These are phyloP conservation scores for Hanseniaspora lachancei DNA, from an alignment of 805 yeast species.

Conservation along the genomic window DNA sequence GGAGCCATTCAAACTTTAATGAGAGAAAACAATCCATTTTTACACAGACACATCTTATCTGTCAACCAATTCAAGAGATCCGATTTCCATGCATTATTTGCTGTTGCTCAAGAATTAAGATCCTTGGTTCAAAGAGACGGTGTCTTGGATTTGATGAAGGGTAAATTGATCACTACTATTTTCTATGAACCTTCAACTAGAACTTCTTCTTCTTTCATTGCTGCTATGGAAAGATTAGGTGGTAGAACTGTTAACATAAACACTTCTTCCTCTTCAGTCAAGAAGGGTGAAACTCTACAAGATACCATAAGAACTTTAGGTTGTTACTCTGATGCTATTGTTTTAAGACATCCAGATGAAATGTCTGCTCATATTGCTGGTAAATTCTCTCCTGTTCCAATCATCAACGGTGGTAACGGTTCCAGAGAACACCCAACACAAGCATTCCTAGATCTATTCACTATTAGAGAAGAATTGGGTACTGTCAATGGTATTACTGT, in stretches of 20 bases:
- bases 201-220: conserved; percentile 92
- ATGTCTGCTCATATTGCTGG: conserved; percentile 89
- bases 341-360: conserved; percentile 88
- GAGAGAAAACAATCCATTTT: conserved; percentile 76
- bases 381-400: conserved; percentile 91
- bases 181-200: conserved; percentile 98
- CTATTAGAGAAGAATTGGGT: conserved; percentile 97
- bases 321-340: conserved; percentile 93
- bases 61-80: conserved; percentile 79
- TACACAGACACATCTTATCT: conserved; percentile 74
- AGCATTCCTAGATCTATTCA: conserved; percentile 92
- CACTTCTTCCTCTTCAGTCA: conserved; percentile 80
- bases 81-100: conserved; percentile 82
- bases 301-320: conserved; percentile 93
- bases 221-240: conserved; percentile 99
- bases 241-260: conserved; percentile 88
- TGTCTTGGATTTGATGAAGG: conserved; percentile 76
- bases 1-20: conserved; percentile 68
- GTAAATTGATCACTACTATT: conserved; percentile 84
- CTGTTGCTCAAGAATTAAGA: conserved; percentile 96
- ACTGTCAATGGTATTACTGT: conserved; percentile 96
- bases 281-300: conserved; percentile 95
- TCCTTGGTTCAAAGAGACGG: conserved; percentile 94
- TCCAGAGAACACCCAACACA: conserved; percentile 97
- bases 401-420: conserved; percentile 96